Evolutionary conservation across 192 early-diverging fungal genomes (phyloP).

Genomic region (Coemansia sp.): DNA sequence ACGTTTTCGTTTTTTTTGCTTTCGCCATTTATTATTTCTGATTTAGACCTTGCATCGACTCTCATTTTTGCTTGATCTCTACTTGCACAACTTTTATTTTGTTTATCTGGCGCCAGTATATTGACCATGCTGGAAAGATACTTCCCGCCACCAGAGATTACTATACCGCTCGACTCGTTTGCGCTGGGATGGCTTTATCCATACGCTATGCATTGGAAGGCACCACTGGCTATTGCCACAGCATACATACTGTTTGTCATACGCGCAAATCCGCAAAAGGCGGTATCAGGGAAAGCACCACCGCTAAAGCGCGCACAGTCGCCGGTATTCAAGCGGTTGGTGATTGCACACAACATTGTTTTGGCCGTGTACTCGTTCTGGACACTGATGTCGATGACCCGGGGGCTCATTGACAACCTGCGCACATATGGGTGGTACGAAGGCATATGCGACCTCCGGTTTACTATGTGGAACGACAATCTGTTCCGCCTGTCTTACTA

Average conservation of each 20-base stretch:
- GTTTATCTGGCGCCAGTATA: not conserved
- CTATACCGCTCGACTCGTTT: conserved; percentile 52
- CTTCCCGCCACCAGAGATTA: conserved; percentile 33
- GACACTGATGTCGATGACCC: conserved; percentile 66
- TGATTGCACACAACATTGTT: conserved; percentile 74
- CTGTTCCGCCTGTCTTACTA: conserved; percentile 77
- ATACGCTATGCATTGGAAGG: conserved; percentile 72
- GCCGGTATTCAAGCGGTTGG: conserved; percentile 67
- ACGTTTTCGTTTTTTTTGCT: not conserved
- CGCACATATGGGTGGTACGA: conserved; percentile 54
- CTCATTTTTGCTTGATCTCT: not conserved
- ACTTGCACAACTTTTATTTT: not conserved
- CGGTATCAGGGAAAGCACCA: not conserved
- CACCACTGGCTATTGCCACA: conserved; percentile 60
- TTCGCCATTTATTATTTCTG: not conserved
- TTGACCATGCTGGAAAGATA: conserved; percentile 36
- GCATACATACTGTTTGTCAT: conserved; percentile 57
- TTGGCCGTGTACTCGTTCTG: conserved; percentile 73
- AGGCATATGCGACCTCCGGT: conserved; percentile 68
- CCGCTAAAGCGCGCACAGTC: conserved; percentile 26
- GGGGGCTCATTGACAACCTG: conserved; percentile 58
- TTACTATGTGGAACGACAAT: conserved; percentile 65
- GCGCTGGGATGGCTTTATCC: conserved; percentile 71
- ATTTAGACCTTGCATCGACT: not conserved
- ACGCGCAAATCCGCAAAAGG: conserved; percentile 41